A percentile compares a stretch with the other conserved stretches of the same genome.
These are phyloP conservation scores for Boletellus deceptivus DNA, from an alignment of 1,284 basidiomycete species.

Conservation along the genomic window DNA sequence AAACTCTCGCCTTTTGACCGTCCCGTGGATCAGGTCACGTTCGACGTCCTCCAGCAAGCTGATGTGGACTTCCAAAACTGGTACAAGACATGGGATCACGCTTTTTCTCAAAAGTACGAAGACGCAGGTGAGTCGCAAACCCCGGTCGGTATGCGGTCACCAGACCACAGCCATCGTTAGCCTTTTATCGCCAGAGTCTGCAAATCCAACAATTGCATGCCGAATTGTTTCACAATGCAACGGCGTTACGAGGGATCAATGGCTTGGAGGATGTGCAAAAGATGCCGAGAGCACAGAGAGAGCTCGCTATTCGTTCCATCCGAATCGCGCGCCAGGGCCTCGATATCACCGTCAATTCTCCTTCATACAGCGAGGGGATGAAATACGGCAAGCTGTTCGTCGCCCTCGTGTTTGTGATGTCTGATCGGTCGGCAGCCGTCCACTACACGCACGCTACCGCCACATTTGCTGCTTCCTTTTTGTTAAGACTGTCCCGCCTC, in stretches of 20 bases:
- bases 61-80: constrained; percentile 68
- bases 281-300: constrained; percentile 67
- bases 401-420: neutral
- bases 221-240: constrained; percentile 78
- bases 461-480: constrained; percentile 87
- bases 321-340: constrained; percentile 65
- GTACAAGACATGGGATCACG: constrained; percentile 75
- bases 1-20: constrained; percentile 66
- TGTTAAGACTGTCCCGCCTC: constrained; percentile 80
- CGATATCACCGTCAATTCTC: constrained; percentile 73
- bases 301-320: constrained; percentile 70
- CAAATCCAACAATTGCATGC: constrained; percentile 80
- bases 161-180: constrained; percentile 34
- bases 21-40: constrained; percentile 65
- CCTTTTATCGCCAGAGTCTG: constrained; percentile 80
- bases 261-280: constrained; percentile 74
- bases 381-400: constrained; percentile 64
- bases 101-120: constrained; percentile 78
- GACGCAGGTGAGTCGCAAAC: constrained; percentile 57
- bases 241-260: constrained; percentile 71
- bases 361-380: constrained; percentile 84
- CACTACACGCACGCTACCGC: constrained; percentile 90
- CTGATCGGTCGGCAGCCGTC: constrained; percentile 54
- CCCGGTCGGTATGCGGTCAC: neutral
- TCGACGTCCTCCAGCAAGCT: constrained; percentile 60